Percentiles rank a stretch among this genome's conserved stretches.
phyloP scores from a whole-genome alignment of 495 filamentous ascomycete genomes.

The Rostrohypoxylon terebratum region DNA sequence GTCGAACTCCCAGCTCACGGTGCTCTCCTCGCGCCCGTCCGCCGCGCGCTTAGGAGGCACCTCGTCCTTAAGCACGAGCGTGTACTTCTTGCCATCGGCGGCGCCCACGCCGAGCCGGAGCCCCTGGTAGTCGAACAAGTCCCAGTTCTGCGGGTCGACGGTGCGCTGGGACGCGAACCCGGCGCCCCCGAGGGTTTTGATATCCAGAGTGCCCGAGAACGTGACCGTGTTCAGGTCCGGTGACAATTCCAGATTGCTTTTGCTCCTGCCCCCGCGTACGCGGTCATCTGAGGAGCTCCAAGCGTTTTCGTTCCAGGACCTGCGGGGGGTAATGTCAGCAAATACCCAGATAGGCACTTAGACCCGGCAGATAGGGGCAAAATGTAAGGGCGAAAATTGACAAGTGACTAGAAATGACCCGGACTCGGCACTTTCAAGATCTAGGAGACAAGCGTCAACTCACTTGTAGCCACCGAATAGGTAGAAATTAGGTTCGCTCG shows the following conservation, averaged over 20 bases:
- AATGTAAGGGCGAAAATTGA: neutral
- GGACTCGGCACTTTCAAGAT: neutral
- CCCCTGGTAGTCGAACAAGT: constrained; percentile 68
- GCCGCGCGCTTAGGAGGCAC: constrained; percentile 63
- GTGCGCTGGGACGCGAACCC: constrained; percentile 86
- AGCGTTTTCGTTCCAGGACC: constrained; percentile 68
- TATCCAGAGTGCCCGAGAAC: constrained; percentile 79
- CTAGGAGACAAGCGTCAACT: constrained; percentile 22
- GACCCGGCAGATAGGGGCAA: neutral
- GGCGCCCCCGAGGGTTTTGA: constrained; percentile 78
- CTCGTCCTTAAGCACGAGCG: constrained; percentile 77
- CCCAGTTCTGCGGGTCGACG: constrained; percentile 62
- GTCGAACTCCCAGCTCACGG: constrained; percentile 68
- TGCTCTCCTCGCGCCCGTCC: constrained; percentile 72
- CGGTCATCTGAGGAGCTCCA: constrained; percentile 79
- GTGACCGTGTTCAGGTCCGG: constrained; percentile 45
- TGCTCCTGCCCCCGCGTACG: constrained; percentile 76
- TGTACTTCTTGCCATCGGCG: constrained; percentile 69
- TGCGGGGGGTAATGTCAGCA: constrained; percentile 38
- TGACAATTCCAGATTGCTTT: constrained; percentile 62
- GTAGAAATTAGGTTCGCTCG: constrained; percentile 32
- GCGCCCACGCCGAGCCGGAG: constrained; percentile 49
- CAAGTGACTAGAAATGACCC: neutral
- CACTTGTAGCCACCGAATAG: constrained; percentile 64
- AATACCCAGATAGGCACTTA: neutral